Conservation (phyloP, 83 land plant species). For the Picea engelmannii region DNA sequence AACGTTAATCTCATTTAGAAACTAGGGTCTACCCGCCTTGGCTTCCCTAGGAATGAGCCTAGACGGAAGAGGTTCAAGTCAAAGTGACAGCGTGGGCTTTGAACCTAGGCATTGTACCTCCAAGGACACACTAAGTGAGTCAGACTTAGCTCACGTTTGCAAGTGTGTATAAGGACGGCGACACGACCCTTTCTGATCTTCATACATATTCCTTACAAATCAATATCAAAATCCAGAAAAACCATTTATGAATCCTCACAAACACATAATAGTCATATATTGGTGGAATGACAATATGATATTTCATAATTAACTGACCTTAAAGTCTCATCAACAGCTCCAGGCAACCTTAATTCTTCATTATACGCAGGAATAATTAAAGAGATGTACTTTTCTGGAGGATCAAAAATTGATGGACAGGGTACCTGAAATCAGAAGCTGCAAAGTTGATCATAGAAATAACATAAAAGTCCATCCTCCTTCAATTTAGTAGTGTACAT, state of each 20-base stretch:
- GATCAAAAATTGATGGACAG: constrained; percentile 69
- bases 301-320: constrained; percentile 37
- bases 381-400: constrained; percentile 77
- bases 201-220: neutral
- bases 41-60: too few species aligned
- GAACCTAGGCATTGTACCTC: too few species aligned
- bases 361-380: constrained; percentile 84
- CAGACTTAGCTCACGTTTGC: too few species aligned
- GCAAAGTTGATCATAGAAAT: too few species aligned
- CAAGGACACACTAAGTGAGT: too few species aligned
- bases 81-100: too few species aligned
- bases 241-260: neutral
- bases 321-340: constrained; percentile 68
- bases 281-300: neutral
- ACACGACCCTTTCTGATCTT: neutral
- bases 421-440: constrained; percentile 49
- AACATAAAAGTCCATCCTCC: too few species aligned
- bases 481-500: too few species aligned
- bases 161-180: too few species aligned
- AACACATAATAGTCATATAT: neutral
- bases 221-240: neutral
- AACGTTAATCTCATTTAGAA: too few species aligned
- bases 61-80: too few species aligned
- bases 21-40: too few species aligned
- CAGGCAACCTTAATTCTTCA: constrained; percentile 83